Percentiles rank a stretch among this genome's conserved stretches.
These are phyloP conservation scores for Eucalyptus pauciflora DNA, from an alignment of 345 rosid genomes.

Conservation along the genomic window DNA sequence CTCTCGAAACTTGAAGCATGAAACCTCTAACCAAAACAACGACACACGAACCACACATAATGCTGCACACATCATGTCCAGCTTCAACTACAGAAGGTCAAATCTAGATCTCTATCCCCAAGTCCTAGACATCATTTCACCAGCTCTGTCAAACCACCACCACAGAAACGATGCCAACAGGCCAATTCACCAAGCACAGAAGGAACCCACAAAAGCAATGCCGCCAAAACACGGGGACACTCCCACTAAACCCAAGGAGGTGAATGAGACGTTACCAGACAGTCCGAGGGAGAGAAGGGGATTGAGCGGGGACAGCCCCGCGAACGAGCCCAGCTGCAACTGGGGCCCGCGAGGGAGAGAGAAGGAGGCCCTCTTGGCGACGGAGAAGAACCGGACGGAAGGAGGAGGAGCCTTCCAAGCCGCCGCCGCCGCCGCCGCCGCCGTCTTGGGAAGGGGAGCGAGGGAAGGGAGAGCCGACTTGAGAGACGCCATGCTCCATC, in stretches of 20 bases:
- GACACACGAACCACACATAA: not conserved
- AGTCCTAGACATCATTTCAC: not conserved
- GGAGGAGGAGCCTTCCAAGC: not conserved
- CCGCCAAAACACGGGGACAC: not conserved
- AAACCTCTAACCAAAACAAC: not conserved
- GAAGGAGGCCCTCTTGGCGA: constrained; percentile 6
- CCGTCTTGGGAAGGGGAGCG: not conserved
- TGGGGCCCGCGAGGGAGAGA: constrained; percentile 10
- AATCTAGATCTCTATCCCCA: not conserved
- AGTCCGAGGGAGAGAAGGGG: constrained; percentile 41
- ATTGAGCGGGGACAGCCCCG: constrained; percentile 36
- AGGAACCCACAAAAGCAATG: not conserved
- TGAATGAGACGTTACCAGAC: constrained; percentile 23
- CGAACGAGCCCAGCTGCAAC: constrained; percentile 21
- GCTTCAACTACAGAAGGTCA: not conserved
- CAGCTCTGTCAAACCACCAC: not conserved
- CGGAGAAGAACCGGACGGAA: constrained; percentile 18
- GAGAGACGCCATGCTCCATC: constrained; percentile 66
- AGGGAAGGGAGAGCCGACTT: constrained; percentile 56
- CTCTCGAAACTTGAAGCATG: not conserved
- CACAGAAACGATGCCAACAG: not conserved
- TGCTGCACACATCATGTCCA: not conserved
- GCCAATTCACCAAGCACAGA: not conserved
- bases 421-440: not conserved
- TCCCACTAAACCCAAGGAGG: not conserved